Base-by-base conservation (phyloP, 805 yeast species). In the Kodamaea kaohsiungensis region DNA sequence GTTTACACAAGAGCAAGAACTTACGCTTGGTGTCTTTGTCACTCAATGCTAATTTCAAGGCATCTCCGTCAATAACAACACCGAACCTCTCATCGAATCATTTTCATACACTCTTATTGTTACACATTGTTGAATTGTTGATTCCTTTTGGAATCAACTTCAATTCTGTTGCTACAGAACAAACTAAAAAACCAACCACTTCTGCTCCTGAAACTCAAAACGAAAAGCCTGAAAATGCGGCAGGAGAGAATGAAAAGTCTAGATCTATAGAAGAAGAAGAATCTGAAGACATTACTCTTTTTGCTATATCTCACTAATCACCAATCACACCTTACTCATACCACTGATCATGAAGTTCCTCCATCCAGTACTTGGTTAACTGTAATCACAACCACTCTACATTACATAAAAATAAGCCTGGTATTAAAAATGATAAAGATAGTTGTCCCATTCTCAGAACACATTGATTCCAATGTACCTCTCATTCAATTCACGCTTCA, bases 1-100 rank as follows among this genome's bases (percentile, higher is more conserved):
- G 85, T 67, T 88, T 88, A 65, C 95, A 85, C 25, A 89, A 72
- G 30, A 88, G 72, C 53, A 89, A 73, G 67, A 89, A 88, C 66
- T 85, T 84, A 59, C 78, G 69, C 61, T 71, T 48, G 45, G 59
- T 50, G 55, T 53, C 66, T 1, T 71, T 70, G 30, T 72, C 72
- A 27, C 64, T 65, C 52, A 84, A 73, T 1, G 84, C 77, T 18
- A 72, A 54, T 19, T 67, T 69, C 57, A 88, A 72, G 2, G 89
- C 85, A 18, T 76, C 84, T 43, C 96, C 96, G 66, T 88, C 95
- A 49, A 89, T 79, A 19, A 88, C 77, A 15, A 88, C 73, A 0
- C 89, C 93, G 63, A 70, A 77, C 1, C 76, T 73, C 1, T 81
- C 78, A 9, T 72, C 64, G 1, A 76, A 76, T 52, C 59, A 75